Conservation (phyloP, 2,329 filamentous ascomycete genomes). For the Trichoderma koningiopsis region DNA sequence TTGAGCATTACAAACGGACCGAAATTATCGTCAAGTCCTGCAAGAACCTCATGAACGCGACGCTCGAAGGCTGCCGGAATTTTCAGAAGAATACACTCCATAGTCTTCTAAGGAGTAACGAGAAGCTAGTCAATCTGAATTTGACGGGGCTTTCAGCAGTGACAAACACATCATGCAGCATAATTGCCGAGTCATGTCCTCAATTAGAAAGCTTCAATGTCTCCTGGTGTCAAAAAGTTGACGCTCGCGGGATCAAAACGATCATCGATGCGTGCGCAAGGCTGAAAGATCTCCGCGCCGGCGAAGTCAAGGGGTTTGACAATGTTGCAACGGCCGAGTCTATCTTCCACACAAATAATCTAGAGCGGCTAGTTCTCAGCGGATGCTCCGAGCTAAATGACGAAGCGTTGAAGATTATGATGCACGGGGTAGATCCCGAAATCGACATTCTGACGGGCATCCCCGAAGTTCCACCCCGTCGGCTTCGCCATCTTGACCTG, state of each 20-base stretch:
- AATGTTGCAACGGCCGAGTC: conserved; percentile 70
- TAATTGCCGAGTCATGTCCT: conserved; percentile 78
- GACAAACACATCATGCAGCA: conserved; percentile 82
- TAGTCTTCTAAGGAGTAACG: conserved; percentile 73
- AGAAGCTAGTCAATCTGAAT: conserved; percentile 79
- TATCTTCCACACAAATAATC: conserved; percentile 76
- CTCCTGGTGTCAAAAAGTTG: conserved; percentile 89
- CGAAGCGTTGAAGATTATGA: conserved; percentile 69
- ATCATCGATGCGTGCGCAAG: conserved; percentile 73
- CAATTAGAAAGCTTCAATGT: conserved; percentile 84
- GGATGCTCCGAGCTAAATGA: conserved; percentile 80
- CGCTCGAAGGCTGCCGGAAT: conserved; percentile 85
- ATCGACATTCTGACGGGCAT: conserved; percentile 78
- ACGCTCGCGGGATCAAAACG: conserved; percentile 71
- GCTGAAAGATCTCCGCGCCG: conserved; percentile 77
- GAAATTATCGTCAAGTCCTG: conserved; percentile 81
- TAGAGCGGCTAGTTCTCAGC: conserved; percentile 80
- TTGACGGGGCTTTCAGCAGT: conserved; percentile 78
- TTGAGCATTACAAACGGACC: conserved; percentile 77
- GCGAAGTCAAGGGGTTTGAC: conserved; percentile 80
- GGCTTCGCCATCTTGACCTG: conserved; percentile 80
- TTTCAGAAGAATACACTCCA: conserved; percentile 78
- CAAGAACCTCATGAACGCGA: conserved; percentile 83
- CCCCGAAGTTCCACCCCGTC: conserved; percentile 74
- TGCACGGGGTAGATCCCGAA: conserved; percentile 75